A percentile compares a stretch with the other conserved stretches of the same genome.
Evolutionary conservation across 1,139 yeast species (phyloP).

Genomic region (Arxiozyma slooffiae): DNA sequence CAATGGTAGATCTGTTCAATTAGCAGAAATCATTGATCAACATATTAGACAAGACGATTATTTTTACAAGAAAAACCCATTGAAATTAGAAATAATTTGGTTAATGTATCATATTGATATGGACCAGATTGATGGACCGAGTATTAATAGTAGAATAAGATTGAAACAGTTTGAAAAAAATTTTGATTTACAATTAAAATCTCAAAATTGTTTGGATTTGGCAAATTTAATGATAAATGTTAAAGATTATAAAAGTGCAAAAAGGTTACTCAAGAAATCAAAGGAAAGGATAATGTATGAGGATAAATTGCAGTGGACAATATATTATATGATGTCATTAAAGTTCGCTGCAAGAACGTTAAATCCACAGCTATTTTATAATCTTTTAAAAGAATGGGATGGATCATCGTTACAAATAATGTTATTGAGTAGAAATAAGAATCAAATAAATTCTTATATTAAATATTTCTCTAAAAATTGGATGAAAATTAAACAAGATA

Average conservation of each 20-base stretch:
- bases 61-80: constrained; percentile 8
- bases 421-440: not conserved
- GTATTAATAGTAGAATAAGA: not conserved
- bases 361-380: constrained; percentile 12
- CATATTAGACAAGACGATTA: constrained; percentile 1
- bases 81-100: constrained; percentile 20
- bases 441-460: not conserved
- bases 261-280: constrained; percentile 9
- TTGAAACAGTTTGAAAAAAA: constrained; percentile 3
- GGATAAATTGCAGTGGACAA: constrained; percentile 15
- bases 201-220: constrained; percentile 20
- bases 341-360: constrained; percentile 14
- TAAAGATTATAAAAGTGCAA: constrained; percentile 13
- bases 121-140: not conserved
- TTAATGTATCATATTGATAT: constrained; percentile 12
- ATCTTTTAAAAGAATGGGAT: constrained; percentile 19
- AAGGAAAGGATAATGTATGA: constrained; percentile 7
- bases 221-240: constrained; percentile 12
- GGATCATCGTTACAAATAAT: not conserved
- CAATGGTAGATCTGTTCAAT: constrained; percentile 6
- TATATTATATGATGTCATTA: constrained; percentile 19
- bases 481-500: not conserved
- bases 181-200: constrained; percentile 8
- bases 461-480: not conserved
- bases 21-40: constrained; percentile 16